These are phyloP conservation scores for Colletotrichum sp. DNA, from an alignment of 2,329 filamentous ascomycete genomes.

Conservation along the genomic window DNA sequence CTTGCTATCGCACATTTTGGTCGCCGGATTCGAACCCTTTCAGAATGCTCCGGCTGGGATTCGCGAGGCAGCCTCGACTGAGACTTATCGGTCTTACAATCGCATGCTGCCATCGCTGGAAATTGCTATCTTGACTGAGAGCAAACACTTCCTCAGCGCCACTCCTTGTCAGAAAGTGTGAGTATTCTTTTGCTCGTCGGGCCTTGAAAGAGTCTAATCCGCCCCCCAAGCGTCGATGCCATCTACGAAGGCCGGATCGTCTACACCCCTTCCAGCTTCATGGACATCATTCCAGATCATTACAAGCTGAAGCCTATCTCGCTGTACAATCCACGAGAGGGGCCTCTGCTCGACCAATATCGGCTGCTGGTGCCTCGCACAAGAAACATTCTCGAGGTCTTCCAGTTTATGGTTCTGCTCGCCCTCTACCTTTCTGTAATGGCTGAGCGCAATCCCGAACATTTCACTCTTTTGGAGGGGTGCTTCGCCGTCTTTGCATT, in stretches of 20 bases:
- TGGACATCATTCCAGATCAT: slow-evolving; percentile 84
- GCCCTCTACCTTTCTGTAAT: slow-evolving; percentile 75
- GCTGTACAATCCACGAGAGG: slow-evolving; percentile 78
- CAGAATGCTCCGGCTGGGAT: slow-evolving; percentile 79
- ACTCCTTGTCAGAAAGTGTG: slow-evolving; percentile 80
- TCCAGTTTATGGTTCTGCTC: slow-evolving; percentile 75
- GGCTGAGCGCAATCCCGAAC: slow-evolving; percentile 66
- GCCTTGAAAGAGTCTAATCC: background rate
- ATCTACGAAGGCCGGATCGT: slow-evolving; percentile 83
- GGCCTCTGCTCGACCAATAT: slow-evolving; percentile 83
- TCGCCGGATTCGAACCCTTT: slow-evolving; percentile 85
- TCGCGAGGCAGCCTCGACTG: slow-evolving; percentile 59
- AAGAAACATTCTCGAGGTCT: slow-evolving; percentile 75
- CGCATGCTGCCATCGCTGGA: slow-evolving; percentile 79
- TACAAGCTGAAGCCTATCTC: slow-evolving; percentile 87
- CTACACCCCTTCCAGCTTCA: slow-evolving; percentile 81
- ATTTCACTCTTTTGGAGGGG: slow-evolving; percentile 64
- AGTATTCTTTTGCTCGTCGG: slow-evolving; percentile 21
- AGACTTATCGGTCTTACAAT: slow-evolving; percentile 52
- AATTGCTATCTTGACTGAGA: slow-evolving; percentile 82
- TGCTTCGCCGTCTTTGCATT: slow-evolving; percentile 76
- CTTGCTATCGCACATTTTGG: slow-evolving; percentile 77
- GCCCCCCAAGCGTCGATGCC: slow-evolving; percentile 63
- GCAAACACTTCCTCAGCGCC: slow-evolving; percentile 78
- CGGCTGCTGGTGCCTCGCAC: slow-evolving; percentile 83